phyloP scores from a whole-genome alignment of 441 rosid species.

The Pelargonium cotyledonis region DNA sequence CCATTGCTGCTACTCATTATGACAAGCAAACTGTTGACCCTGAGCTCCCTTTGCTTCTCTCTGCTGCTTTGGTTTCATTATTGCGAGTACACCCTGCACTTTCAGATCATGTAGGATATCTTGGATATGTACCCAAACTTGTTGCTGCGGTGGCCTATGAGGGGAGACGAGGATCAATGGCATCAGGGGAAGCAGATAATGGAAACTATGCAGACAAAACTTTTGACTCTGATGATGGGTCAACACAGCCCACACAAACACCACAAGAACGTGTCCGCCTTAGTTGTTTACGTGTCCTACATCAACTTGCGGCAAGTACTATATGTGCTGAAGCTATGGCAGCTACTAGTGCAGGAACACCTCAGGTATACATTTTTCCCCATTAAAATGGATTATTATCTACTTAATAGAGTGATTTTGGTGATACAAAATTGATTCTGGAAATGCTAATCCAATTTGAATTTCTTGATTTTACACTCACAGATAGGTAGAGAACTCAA shows the following conservation, averaged over 20 bases:
- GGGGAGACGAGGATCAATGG: slow-evolving; percentile 89
- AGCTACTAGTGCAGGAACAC: slow-evolving; percentile 91
- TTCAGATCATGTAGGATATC: slow-evolving; percentile 97
- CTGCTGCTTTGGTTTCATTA: slow-evolving; percentile 97
- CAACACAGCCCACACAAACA: slow-evolving; percentile 64
- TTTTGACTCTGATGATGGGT: slow-evolving; percentile 51
- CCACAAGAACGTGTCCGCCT: slow-evolving; percentile 97
- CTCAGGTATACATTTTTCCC: slow-evolving; percentile 48
- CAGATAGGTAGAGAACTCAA: not conserved
- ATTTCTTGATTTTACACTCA: not conserved
- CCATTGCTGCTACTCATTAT: slow-evolving; percentile 93
- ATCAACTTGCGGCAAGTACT: slow-evolving; percentile 98
- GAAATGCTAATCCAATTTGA: not conserved
- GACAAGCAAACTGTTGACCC: slow-evolving; percentile 73
- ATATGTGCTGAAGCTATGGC: slow-evolving; percentile 99
- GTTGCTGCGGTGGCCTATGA: slow-evolving; percentile 96
- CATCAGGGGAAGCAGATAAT: slow-evolving; percentile 56
- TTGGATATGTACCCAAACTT: slow-evolving; percentile 97
- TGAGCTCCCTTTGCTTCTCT: slow-evolving; percentile 93
- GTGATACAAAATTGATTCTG: not conserved
- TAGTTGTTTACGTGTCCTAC: slow-evolving; percentile 95
- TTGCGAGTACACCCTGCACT: slow-evolving; percentile 97
- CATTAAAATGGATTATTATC: too few species aligned
- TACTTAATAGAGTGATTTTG: not conserved
- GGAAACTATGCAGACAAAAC: slow-evolving; percentile 39